Percentiles rank a stretch among this genome's conserved stretches.
Evolutionary conservation across 768 basidiomycete species (phyloP).

Genomic region (Dacryopinax primogenitus): DNA sequence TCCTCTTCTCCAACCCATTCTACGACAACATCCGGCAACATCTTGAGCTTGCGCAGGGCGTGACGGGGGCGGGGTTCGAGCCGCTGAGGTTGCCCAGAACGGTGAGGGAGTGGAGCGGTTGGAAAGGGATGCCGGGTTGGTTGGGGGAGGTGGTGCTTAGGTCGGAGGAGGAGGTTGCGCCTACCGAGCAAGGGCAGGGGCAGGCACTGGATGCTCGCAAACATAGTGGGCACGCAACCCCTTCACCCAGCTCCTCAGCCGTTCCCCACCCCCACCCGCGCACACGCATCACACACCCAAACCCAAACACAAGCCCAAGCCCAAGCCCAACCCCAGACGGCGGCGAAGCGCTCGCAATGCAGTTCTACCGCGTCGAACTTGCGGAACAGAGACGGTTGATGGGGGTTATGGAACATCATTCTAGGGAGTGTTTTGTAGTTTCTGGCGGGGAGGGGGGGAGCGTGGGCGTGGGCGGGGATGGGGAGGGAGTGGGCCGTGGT

Average conservation of each 20-base stretch:
- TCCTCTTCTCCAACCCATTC: conserved; percentile 67
- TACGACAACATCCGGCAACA: conserved; percentile 90
- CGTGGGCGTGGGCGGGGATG: too few species aligned
- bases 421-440: conserved; percentile 35
- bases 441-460: neutral
- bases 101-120: conserved; percentile 16
- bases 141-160: neutral
- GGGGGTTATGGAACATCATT: conserved; percentile 85
- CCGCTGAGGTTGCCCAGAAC: conserved; percentile 45
- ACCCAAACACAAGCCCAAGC: conserved; percentile 66
- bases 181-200: neutral
- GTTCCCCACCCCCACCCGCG: too few species aligned
- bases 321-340: conserved; percentile 43
- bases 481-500: too few species aligned
- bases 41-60: conserved; percentile 52
- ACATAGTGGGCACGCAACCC: too few species aligned
- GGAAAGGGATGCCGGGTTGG: neutral
- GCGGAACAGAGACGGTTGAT: conserved; percentile 81
- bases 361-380: conserved; percentile 86
- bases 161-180: neutral
- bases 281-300: conserved; percentile 41
- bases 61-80: conserved; percentile 49
- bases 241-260: too few species aligned
- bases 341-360: conserved; percentile 70
- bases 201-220: too few species aligned